These are phyloP conservation scores for Naganishia onofrii DNA, from an alignment of 768 basidiomycete genomes.

Conservation along the genomic window DNA sequence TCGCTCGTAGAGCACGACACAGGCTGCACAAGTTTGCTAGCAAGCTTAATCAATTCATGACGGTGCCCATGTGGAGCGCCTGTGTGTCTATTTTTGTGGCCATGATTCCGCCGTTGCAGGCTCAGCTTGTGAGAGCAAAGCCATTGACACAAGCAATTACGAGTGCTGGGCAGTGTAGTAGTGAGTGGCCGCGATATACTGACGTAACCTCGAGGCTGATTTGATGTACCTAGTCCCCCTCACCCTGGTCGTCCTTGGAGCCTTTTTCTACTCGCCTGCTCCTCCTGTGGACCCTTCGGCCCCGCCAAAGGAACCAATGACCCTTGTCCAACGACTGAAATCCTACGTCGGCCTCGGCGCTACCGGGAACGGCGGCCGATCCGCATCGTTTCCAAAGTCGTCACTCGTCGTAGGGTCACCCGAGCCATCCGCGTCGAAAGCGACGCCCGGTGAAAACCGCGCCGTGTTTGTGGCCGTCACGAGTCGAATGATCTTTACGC, in stretches of 20 bases:
- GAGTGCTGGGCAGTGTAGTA: conserved; percentile 50
- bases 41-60: conserved; percentile 69
- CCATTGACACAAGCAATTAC: conserved; percentile 53
- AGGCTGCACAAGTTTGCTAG: conserved; percentile 46
- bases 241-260: conserved; percentile 86
- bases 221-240: conserved; percentile 65
- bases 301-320: neutral
- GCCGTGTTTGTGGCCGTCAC: conserved; percentile 81
- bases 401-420: neutral
- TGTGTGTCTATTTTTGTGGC: conserved; percentile 73
- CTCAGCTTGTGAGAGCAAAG: conserved; percentile 64
- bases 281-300: conserved; percentile 14
- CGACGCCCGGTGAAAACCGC: conserved; percentile 65
- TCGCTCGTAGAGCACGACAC: conserved; percentile 32
- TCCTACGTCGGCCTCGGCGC: conserved; percentile 14
- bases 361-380: conserved; percentile 30
- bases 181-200: no score
- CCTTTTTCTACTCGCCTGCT: conserved; percentile 68
- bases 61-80: conserved; percentile 80
- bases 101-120: conserved; percentile 71
- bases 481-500: conserved; percentile 82
- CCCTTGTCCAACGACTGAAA: conserved; percentile 23
- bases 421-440: neutral
- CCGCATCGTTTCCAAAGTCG: neutral
- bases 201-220: no score